phyloP scores from a whole-genome alignment of 2,329 filamentous ascomycete species.

The Aspergillus tamarii region DNA sequence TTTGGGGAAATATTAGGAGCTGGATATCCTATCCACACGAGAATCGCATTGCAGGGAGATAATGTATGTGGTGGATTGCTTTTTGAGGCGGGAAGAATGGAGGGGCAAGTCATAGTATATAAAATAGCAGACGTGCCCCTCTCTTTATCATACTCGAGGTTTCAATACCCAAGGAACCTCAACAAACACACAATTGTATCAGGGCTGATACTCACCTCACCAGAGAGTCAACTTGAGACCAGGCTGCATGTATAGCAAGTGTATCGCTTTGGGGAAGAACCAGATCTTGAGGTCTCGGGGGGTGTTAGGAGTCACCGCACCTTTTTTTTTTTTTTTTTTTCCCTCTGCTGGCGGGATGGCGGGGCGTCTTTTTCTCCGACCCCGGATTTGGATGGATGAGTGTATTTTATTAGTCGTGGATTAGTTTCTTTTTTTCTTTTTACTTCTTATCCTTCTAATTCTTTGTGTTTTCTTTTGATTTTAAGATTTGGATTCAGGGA shows the following conservation, averaged over 20 bases:
- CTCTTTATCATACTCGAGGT: slow-evolving; percentile 2
- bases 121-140: slow-evolving; percentile 11
- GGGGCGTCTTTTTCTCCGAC: slow-evolving; percentile 24
- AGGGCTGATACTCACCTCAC: slow-evolving; percentile 20
- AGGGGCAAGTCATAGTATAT: slow-evolving; percentile 10
- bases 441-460: neutral
- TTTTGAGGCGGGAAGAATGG: neutral
- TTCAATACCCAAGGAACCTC: neutral
- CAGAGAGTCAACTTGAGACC: slow-evolving; percentile 21
- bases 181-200: neutral
- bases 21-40: neutral
- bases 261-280: slow-evolving; percentile 5
- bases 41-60: neutral
- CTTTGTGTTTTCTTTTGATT: neutral
- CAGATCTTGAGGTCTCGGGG: neutral
- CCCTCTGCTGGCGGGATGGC: slow-evolving; percentile 19
- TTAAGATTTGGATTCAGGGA: no score
- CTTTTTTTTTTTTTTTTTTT: slow-evolving; percentile 15
- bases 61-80: neutral
- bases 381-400: slow-evolving; percentile 22
- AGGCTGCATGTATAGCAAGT: slow-evolving; percentile 10
- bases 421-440: neutral
- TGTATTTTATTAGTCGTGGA: neutral
- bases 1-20: neutral
- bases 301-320: neutral